Evolutionary conservation across 768 basidiomycete genomes (phyloP).

Genomic region (Lactifluus subvellereus): DNA sequence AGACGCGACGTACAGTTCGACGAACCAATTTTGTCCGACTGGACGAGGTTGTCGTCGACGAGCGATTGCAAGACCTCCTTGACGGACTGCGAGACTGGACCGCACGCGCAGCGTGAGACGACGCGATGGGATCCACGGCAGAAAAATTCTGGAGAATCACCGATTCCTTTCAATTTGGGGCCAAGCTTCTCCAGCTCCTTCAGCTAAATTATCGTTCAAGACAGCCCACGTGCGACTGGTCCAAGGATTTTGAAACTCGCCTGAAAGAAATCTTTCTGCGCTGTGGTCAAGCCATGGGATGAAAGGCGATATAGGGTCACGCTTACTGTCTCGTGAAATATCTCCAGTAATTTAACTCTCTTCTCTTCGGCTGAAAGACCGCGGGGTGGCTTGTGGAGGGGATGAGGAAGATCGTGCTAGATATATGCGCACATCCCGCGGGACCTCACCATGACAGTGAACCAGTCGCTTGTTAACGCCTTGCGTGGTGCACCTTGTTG

Average conservation of each 20-base stretch:
- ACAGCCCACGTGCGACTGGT: no score
- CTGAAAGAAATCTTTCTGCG: constrained; percentile 80
- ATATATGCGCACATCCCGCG: constrained; percentile 7
- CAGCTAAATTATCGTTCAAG: constrained; percentile 40
- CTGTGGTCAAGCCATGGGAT: background rate
- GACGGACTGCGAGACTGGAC: constrained; percentile 77
- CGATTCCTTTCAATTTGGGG: constrained; percentile 87
- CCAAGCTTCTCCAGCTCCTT: constrained; percentile 91
- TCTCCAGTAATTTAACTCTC: constrained; percentile 79
- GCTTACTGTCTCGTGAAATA: constrained; percentile 85
- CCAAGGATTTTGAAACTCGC: constrained; percentile 29
- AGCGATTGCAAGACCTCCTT: constrained; percentile 88
- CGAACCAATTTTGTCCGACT: constrained; percentile 88
- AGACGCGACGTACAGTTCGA: constrained; percentile 69
- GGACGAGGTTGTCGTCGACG: constrained; percentile 81
- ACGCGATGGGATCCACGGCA: background rate
- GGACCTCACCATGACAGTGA: constrained; percentile 3
- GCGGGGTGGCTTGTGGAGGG: constrained; percentile 17
- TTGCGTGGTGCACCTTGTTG: background rate
- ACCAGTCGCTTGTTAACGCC: background rate
- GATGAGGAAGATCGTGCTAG: background rate
- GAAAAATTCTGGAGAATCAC: constrained; percentile 36
- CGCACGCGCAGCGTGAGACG: background rate
- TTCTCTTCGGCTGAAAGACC: constrained; percentile 90
- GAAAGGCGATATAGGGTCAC: background rate